phyloP scores from a whole-genome alignment of 495 filamentous ascomycete species.

The Bathelium albidoporum region DNA sequence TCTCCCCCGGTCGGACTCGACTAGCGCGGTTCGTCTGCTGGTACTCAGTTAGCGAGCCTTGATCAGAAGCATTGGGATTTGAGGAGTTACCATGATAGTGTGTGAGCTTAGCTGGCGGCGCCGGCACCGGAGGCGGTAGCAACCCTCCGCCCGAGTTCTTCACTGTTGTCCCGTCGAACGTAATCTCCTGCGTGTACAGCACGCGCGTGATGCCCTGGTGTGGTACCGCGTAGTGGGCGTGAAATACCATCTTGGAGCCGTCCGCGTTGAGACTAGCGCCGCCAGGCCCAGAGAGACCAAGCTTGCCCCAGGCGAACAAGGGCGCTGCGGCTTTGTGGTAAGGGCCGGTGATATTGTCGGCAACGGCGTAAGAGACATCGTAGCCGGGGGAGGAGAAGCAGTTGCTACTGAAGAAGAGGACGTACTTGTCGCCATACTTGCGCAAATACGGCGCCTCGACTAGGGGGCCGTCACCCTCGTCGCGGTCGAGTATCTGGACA shows the following conservation, averaged over 20 bases:
- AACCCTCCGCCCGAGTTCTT: background rate
- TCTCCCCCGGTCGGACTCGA: background rate
- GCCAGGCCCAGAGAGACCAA: constrained; percentile 6
- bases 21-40: background rate
- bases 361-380: constrained; percentile 20
- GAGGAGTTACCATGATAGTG: background rate
- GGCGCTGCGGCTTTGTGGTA: constrained; percentile 10
- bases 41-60: background rate
- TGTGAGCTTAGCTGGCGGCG: background rate
- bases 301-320: constrained; percentile 5
- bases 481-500: constrained; percentile 13
- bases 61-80: background rate
- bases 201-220: constrained; percentile 22
- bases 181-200: constrained; percentile 8
- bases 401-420: constrained; percentile 21
- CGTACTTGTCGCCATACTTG: constrained; percentile 14
- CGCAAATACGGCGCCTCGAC: constrained; percentile 18
- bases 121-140: background rate
- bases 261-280: constrained; percentile 5
- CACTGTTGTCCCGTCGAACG: background rate
- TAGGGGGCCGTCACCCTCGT: constrained; percentile 15
- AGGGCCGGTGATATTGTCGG: constrained; percentile 16
- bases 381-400: constrained; percentile 19
- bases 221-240: constrained; percentile 5
- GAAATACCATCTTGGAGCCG: constrained; percentile 5